Percentiles rank a stretch among this genome's conserved stretches.
Conservation (phyloP, 306 rosid genomes). For the Amphicarpaea edgeworthii region DNA sequence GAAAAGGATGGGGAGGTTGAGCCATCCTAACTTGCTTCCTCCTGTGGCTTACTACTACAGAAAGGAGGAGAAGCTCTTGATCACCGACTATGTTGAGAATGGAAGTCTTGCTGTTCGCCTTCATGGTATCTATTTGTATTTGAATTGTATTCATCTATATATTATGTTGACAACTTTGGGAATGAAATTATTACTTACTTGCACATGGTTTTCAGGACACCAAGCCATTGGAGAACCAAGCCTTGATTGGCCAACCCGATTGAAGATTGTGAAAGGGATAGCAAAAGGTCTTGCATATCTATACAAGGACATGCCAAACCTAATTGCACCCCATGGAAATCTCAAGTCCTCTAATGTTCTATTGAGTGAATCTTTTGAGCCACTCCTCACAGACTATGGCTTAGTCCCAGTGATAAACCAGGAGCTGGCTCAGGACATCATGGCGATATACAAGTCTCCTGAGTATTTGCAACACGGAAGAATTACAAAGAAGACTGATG, state of each 20-base stretch:
- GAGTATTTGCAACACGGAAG: slow-evolving; percentile 72
- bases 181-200: too few relatives aligned
- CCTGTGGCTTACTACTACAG: slow-evolving; percentile 90
- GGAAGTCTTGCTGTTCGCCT: slow-evolving; percentile 81
- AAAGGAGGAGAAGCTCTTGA: slow-evolving; percentile 90
- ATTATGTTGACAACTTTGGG: too few relatives aligned
- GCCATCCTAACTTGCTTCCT: slow-evolving; percentile 75
- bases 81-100: slow-evolving; percentile 59
- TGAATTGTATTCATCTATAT: too few relatives aligned
- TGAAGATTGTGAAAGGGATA: slow-evolving; percentile 83
- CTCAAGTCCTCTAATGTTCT: slow-evolving; percentile 92
- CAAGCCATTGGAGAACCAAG: slow-evolving; percentile 64
- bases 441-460: slow-evolving; percentile 83
- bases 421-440: slow-evolving; percentile 69
- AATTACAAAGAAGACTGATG: slow-evolving; percentile 84
- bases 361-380: slow-evolving; percentile 63
- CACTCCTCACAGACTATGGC: slow-evolving; percentile 81
- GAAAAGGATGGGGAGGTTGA: slow-evolving; percentile 84
- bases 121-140: slow-evolving; percentile 64
- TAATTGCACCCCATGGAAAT: slow-evolving; percentile 83
- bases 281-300: slow-evolving; percentile 76
- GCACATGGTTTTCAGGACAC: slow-evolving; percentile 66
- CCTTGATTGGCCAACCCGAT: slow-evolving; percentile 80
- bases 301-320: slow-evolving; percentile 72
- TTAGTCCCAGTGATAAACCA: slow-evolving; percentile 80